Conservation (phyloP, 2,329 filamentous ascomycete genomes). For the Fusarium dlaminii region DNA sequence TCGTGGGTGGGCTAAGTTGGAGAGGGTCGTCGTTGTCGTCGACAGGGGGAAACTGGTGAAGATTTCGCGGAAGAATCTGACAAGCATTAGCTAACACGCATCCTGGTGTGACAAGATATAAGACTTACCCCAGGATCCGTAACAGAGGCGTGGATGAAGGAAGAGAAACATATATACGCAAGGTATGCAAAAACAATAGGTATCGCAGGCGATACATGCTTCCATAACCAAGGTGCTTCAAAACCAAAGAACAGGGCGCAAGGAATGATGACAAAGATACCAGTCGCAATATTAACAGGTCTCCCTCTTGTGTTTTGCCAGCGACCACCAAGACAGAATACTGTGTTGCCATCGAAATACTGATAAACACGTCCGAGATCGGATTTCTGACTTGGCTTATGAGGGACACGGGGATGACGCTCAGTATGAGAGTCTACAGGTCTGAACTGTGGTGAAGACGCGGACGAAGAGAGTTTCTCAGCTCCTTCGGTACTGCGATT, state of each 20-base stretch:
- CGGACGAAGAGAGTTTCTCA: constrained; percentile 84
- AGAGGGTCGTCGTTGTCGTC: constrained; percentile 83
- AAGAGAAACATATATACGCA: constrained; percentile 90
- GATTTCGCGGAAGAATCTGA: constrained; percentile 89
- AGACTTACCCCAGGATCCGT: constrained; percentile 89
- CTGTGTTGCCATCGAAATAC: constrained; percentile 92
- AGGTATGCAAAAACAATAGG: constrained; percentile 91
- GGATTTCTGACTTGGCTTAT: constrained; percentile 36
- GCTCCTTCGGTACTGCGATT: constrained; percentile 72
- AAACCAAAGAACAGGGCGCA: constrained; percentile 84
- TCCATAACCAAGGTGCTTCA: constrained; percentile 87
- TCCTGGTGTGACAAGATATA: background rate
- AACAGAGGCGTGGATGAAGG: constrained; percentile 90
- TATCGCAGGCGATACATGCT: constrained; percentile 85
- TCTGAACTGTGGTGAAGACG: constrained; percentile 75
- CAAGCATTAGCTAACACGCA: constrained; percentile 19
- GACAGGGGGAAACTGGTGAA: constrained; percentile 85
- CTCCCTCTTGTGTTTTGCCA: constrained; percentile 87
- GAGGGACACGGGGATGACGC: constrained; percentile 31
- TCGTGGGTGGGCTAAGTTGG: constrained; percentile 82
- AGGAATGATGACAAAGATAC: constrained; percentile 80
- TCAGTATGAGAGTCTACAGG: constrained; percentile 52
- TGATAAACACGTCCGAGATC: constrained; percentile 77
- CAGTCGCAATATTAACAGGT: constrained; percentile 90
- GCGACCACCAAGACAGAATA: constrained; percentile 87